These are phyloP conservation scores for Auxenochlorella protothecoides DNA, from an alignment of 139 green algal genomes.

Conservation along the genomic window DNA sequence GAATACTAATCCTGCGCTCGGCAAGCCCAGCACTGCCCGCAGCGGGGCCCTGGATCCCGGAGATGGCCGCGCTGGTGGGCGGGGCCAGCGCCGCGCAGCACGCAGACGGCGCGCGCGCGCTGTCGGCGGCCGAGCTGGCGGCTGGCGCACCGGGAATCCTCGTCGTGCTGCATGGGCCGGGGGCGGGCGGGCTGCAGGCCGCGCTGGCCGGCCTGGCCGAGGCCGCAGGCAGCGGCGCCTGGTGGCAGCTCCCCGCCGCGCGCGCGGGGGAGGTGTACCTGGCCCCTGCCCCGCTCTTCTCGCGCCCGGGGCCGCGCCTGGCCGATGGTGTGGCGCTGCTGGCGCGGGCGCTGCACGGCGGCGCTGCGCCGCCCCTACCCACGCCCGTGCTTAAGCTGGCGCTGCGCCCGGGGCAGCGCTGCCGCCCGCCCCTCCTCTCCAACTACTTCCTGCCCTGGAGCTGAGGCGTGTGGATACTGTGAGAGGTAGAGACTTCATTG, in stretches of 20 bases:
- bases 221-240: constrained; percentile 34
- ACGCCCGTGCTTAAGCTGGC: constrained; percentile 53
- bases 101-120: constrained; percentile 31
- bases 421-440: constrained; percentile 53
- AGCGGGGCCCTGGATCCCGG: constrained; percentile 40
- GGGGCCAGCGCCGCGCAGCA: constrained; percentile 8
- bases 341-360: constrained; percentile 56
- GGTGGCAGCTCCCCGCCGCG: constrained; percentile 82
- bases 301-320: constrained; percentile 52
- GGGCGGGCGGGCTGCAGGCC: no score
- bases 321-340: constrained; percentile 81
- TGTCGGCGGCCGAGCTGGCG: constrained; percentile 28
- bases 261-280: constrained; percentile 61
- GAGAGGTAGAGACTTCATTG: no score
- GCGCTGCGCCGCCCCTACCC: constrained; percentile 17
- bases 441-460: constrained; percentile 54
- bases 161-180: no score
- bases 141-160: constrained; percentile 11
- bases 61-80: constrained; percentile 48
- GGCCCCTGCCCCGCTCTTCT: constrained; percentile 45
- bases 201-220: neutral
- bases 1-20: constrained; percentile 58
- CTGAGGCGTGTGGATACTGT: neutral
- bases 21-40: constrained; percentile 24
- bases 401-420: constrained; percentile 64